phyloP scores from a whole-genome alignment of 2,329 filamentous ascomycete species.

The Penicillium rolfsii region DNA sequence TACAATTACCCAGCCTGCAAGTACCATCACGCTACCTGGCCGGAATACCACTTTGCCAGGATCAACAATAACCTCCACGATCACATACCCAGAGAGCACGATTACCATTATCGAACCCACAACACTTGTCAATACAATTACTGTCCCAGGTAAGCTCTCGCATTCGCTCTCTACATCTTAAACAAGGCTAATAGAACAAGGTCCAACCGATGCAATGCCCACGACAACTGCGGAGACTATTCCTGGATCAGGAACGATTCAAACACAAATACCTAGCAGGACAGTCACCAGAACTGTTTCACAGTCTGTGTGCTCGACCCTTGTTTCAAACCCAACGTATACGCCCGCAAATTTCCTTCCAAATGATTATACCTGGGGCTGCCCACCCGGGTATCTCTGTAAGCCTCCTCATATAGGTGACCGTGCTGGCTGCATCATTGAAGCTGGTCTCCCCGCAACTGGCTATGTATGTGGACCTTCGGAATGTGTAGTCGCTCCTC shows the following conservation, averaged over 20 bases:
- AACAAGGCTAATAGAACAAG: conserved; percentile 7
- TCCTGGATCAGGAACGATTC: background rate
- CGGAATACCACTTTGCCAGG: conserved; percentile 7
- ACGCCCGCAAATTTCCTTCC: conserved; percentile 32
- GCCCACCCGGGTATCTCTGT: conserved; percentile 49
- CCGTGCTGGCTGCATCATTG: conserved; percentile 45
- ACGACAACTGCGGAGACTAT: background rate
- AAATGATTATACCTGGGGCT: conserved; percentile 47
- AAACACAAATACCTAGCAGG: background rate
- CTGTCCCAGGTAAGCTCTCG: conserved; percentile 13
- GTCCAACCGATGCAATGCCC: background rate
- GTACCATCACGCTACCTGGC: conserved; percentile 4
- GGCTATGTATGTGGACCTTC: conserved; percentile 46
- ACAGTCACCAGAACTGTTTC: conserved; percentile 2
- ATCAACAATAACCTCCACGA: conserved; percentile 12
- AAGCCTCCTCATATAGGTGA: conserved; percentile 37
- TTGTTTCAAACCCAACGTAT: conserved; percentile 36
- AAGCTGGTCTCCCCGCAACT: conserved; percentile 43
- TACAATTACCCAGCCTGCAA: conserved; percentile 4
- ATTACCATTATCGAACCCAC: conserved; percentile 3
- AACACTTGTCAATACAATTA: conserved; percentile 1
- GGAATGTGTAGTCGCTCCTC: conserved; percentile 44
- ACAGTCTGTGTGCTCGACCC: conserved; percentile 33
- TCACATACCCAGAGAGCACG: conserved; percentile 11
- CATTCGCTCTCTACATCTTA: no score